phyloP scores from a whole-genome alignment of 139 green algal species.

The Zygnema cylindricum region DNA sequence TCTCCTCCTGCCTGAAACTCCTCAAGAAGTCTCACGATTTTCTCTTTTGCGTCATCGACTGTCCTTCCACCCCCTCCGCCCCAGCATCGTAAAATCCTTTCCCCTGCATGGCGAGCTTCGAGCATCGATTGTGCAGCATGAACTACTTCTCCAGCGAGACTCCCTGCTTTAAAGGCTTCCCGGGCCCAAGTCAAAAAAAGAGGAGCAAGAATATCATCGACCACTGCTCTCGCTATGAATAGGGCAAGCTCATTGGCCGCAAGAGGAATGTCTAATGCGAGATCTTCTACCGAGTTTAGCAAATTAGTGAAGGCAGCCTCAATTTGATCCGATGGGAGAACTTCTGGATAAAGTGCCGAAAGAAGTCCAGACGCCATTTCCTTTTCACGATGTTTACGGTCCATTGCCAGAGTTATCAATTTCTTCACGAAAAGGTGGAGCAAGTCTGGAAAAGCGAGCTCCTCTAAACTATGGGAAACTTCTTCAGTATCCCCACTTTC shows the following conservation, averaged over 20 bases:
- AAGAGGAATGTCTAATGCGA: constrained; percentile 85
- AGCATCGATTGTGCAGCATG: constrained; percentile 68
- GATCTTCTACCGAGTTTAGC: constrained; percentile 75
- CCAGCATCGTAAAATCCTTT: constrained; percentile 85
- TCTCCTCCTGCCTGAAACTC: constrained; percentile 87
- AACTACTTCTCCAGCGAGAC: constrained; percentile 22
- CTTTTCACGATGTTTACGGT: constrained; percentile 86
- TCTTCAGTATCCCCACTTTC: constrained; percentile 39
- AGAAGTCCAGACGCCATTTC: constrained; percentile 88
- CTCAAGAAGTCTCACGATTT: constrained; percentile 71
- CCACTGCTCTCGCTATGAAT: constrained; percentile 84
- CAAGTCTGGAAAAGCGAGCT: constrained; percentile 48
- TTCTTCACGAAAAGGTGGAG: constrained; percentile 52
- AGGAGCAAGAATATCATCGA: constrained; percentile 93
- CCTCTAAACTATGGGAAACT: constrained; percentile 42
- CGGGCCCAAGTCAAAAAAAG: constrained; percentile 74
- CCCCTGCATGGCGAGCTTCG: constrained; percentile 70
- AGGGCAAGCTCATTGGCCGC: constrained; percentile 77
- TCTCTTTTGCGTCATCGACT: constrained; percentile 68
- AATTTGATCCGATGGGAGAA: constrained; percentile 21
- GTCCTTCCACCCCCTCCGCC: constrained; percentile 60
- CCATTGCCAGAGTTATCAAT: constrained; percentile 67
- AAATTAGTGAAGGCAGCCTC: constrained; percentile 59
- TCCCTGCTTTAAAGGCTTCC: neutral
- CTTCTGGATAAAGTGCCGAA: constrained; percentile 80